Evolutionary conservation across 345 rosid genomes (phyloP).

Genomic region (Pelargonium nanum): DNA sequence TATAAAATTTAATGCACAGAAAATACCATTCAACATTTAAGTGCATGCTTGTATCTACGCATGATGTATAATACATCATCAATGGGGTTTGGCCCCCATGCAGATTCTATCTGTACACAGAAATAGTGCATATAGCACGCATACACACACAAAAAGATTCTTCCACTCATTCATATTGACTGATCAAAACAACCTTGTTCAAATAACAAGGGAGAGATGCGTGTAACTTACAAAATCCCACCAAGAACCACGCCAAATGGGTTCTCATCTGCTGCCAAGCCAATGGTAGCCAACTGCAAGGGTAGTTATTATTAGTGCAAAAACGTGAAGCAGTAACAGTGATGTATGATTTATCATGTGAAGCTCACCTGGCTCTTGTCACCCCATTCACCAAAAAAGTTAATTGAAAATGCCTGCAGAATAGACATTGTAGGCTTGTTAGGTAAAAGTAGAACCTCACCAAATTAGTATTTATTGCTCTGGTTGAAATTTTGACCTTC

Average conservation of each 20-base stretch:
- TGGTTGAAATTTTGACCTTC: conserved; percentile 36
- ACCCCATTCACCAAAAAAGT: conserved; percentile 97
- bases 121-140: not conserved
- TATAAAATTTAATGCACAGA: too few relatives aligned
- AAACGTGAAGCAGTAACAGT: conserved; percentile 10
- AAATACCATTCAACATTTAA: too few relatives aligned
- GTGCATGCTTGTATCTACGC: too few relatives aligned
- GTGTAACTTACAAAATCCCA: conserved; percentile 53
- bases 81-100: too few relatives aligned
- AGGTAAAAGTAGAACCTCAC: not conserved
- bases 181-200: not conserved
- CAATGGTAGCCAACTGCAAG: conserved; percentile 83
- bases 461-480: not conserved
- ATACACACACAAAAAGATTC: not conserved
- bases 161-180: not conserved
- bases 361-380: conserved; percentile 84
- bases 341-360: not conserved
- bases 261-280: conserved; percentile 91
- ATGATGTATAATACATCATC: too few relatives aligned
- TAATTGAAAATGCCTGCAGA: conserved; percentile 85
- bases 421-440: conserved; percentile 8
- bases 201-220: not conserved
- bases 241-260: conserved; percentile 88
- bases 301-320: conserved; percentile 8
- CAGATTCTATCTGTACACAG: too few relatives aligned